Percentiles rank a stretch among this genome's conserved stretches.
These are phyloP conservation scores for Echinosophora koreensis DNA, from an alignment of 306 rosid species.

Conservation along the genomic window DNA sequence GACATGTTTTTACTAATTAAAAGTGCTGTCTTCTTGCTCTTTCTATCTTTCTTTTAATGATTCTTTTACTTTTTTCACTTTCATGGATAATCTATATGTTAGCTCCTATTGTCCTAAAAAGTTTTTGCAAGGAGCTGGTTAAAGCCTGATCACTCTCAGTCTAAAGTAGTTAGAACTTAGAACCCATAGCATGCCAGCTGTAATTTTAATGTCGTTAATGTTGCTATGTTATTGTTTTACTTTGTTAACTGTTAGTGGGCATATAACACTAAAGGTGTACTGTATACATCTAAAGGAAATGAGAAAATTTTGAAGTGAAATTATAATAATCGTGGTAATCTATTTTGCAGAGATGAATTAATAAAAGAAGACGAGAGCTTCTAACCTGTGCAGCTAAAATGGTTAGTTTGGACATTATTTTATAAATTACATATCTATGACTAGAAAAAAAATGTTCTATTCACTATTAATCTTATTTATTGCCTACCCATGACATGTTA, in stretches of 20 bases:
- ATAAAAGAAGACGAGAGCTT: background rate
- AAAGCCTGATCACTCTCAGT: background rate
- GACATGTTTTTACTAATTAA: no score
- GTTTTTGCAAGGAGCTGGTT: conserved; percentile 24
- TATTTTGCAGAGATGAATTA: background rate
- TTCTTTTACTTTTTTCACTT: background rate
- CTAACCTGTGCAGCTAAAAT: background rate
- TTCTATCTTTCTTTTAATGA: background rate
- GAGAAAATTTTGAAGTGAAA: background rate
- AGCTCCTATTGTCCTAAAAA: conserved; percentile 23
- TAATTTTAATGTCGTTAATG: conserved; percentile 24
- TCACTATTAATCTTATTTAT: no score
- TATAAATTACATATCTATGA: no score
- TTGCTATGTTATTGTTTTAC: background rate
- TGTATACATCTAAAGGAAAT: background rate
- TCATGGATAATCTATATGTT: background rate
- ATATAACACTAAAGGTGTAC: background rate
- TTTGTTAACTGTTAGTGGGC: conserved; percentile 1
- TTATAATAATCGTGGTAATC: background rate
- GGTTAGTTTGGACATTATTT: background rate
- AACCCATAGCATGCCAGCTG: background rate
- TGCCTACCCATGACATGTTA: background rate
- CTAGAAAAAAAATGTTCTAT: no score
- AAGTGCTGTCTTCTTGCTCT: no score
- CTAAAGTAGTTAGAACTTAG: background rate